Base-by-base conservation (phyloP, 1,284 basidiomycete species). In the Quambalaria eucalypti region DNA sequence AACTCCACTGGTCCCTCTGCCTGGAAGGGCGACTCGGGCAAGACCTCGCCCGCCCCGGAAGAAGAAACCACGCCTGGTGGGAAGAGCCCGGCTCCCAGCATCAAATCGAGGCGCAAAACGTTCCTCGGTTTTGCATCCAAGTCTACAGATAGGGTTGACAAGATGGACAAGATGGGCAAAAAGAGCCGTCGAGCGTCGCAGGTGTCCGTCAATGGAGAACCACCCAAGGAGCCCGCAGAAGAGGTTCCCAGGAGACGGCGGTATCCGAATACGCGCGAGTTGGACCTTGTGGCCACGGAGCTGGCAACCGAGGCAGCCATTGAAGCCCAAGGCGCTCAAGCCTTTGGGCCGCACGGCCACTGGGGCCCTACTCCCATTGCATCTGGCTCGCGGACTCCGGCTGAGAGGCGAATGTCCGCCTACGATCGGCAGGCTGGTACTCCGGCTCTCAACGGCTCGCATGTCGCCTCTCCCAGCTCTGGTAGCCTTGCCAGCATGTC, bases 291-390 rank as follows among this genome's bases (percentile, higher is more conserved):
- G 14, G 66, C 66, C 2, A 55, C 61, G 30, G 65, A 69, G 46
- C 61, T 69, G 12, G 66, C 68, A 2, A 66, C 64, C n/a, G 64
- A 69, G 50, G 58, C 65, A 8, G 57, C 64, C 36, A 46, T 46
- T 26, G 42, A 46, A 21, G 42, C 42, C 5, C 25, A 23, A 14
- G 42, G 42, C 25, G 2, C 25, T 14, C 42, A 14, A 5, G 25
- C 3, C 42, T 46, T 23, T 46, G 42, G 21, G 19, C 36, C 36
- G 16, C 36, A 39, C 36, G 36, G 36, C 21, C 21, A 19, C 4
- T 46, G 42, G 42, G n/a, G 21, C 2, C 42, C n/a, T 21, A 46
- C 21, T 6, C 21, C 39, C 9, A 8, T n/a, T 7, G 21, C 12
- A 12, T 46, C 42, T 12, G 42, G 42, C n/a, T 46, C 42, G 14